phyloP scores from a whole-genome alignment of 139 green algal species.

The Gonium pectorale region DNA sequence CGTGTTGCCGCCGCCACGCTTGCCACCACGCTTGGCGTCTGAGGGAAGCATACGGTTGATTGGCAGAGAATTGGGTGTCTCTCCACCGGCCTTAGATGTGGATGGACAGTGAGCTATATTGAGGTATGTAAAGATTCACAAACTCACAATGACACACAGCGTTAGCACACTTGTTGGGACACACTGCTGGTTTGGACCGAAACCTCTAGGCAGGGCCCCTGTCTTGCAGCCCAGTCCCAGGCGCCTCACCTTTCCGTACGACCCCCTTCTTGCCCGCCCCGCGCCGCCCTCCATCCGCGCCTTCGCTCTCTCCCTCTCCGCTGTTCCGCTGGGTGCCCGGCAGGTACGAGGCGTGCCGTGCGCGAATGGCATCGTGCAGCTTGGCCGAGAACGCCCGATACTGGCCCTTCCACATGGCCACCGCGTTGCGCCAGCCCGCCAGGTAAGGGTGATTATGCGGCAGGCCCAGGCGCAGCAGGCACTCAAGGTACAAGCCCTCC shows the following conservation, averaged over 20 bases:
- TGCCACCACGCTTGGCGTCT: too few relatives aligned
- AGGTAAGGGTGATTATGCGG: neutral
- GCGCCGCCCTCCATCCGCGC: neutral
- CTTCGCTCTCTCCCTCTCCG: neutral
- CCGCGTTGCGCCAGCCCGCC: constrained; percentile 28
- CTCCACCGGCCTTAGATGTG: too few relatives aligned
- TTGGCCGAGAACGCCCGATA: constrained; percentile 6
- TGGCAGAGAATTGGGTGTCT: too few relatives aligned
- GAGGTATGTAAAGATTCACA: too few relatives aligned
- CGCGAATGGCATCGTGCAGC: neutral
- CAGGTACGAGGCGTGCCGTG: neutral
- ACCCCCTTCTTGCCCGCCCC: neutral
- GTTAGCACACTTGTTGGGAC: too few relatives aligned
- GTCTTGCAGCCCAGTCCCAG: neutral
- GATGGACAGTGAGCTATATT: too few relatives aligned
- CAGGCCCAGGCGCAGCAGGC: constrained; percentile 23
- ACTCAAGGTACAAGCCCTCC: constrained; percentile 29
- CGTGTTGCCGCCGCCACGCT: too few relatives aligned
- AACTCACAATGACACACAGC: too few relatives aligned
- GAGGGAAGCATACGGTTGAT: too few relatives aligned
- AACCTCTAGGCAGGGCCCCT: too few relatives aligned
- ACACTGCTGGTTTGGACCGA: too few relatives aligned
- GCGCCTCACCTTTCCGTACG: too few relatives aligned
- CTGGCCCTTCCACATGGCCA: constrained; percentile 25
- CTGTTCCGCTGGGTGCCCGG: neutral